Base-by-base conservation (phyloP, 2,329 filamentous ascomycete species). In the Chrysoporthe deuterocubensis region DNA sequence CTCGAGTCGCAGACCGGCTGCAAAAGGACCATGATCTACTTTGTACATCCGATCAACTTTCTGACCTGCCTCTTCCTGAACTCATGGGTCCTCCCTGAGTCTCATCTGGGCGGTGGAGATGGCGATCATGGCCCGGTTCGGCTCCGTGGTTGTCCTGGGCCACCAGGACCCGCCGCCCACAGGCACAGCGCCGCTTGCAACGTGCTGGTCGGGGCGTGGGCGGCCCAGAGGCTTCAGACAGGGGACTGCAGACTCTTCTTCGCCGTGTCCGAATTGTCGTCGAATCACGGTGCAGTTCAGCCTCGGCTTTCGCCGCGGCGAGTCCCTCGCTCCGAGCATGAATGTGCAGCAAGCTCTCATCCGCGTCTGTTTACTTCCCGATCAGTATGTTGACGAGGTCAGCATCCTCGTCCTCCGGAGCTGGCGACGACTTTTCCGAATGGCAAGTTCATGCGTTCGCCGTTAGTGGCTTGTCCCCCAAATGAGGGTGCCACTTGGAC, bases 401-500 rank as follows among this genome's bases (percentile, higher is more conserved):
- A 58, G 58, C 57, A 54, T 48, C 32, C 6, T 62, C 50, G 59
- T 66, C 54, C 61, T 68, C 50, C 62, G 44, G 62, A 62, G 61
- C 62, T 52, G 66, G 59, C 52, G 60, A 58, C 63, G 70, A 66
- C 61, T 46, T 65, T 63, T 63, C 56, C 46, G 66, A 67, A 61
- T 65, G 66, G 64, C 56, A 60, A 65, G 56, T 70, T 71, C 66
- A 71, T 72, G 71, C 70, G 52, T 48, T 54, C 59, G 42, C 52
- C 69, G 52, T 69, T 70, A 72, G 70, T 72, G 71, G 70, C 70
- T 64, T 59, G 54, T 61, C 42, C 46, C 58, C 61, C 62, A 72
- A 71, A 72, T 72, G 71, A 67, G 70, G 69, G 70, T 64, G 69
- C 71, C 71, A 71, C 71, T 66, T 67, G 62, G 60, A 63, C 34